Base-by-base conservation (phyloP, 768 basidiomycete genomes). In the Leccinum variicolor region DNA sequence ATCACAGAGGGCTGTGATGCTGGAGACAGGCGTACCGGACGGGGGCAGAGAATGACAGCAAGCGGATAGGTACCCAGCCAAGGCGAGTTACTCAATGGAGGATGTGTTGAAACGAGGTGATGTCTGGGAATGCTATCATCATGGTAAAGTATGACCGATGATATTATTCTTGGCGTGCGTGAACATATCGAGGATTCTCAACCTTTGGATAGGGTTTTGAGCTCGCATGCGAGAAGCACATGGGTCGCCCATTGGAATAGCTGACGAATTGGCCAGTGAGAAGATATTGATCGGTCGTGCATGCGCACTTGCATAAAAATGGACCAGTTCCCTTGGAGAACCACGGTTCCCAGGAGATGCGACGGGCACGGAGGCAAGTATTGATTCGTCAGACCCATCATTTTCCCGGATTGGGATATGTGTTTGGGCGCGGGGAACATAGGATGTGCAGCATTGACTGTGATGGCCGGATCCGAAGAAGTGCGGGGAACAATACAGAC, bases 171-270 rank as follows among this genome's bases (percentile, higher is more conserved):
- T 46, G 49, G 54, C 7, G 43, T 48, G 46, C 21, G 49, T 41
- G 28, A 43, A n/a, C n/a, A 28, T 25, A n/a, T 36, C 17, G 48
- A 53, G 33, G 25, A 55, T 43, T 46, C 36, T 36, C 52, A 50
- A 25, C 45, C 47, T 61, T 58, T 39, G 26, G 57, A 50, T 66
- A 56, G 55, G 45, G 10, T 64, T 60, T 64, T 51, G 53, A 59
- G 54, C 25, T 54, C 17, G 43, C 49, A 58, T 53, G 62, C 31
- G 59, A 53, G 58, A 61, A 59, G 28, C 34, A 29, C 6, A 29
- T 39, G 23, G 11, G 7, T 51, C n/a, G 4, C 6, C n/a, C 15
- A 19, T 21, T 25, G 25, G 14, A 28, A 43, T 19, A 49, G 21
- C 25, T 31, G 47, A 50, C 28, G 47, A 41, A 51, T 26, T 33